Percentiles rank a stretch among this genome's conserved stretches.
These are phyloP conservation scores for Dysphania ambrosioides DNA, from an alignment of 148 eudicot species.

Conservation along the genomic window DNA sequence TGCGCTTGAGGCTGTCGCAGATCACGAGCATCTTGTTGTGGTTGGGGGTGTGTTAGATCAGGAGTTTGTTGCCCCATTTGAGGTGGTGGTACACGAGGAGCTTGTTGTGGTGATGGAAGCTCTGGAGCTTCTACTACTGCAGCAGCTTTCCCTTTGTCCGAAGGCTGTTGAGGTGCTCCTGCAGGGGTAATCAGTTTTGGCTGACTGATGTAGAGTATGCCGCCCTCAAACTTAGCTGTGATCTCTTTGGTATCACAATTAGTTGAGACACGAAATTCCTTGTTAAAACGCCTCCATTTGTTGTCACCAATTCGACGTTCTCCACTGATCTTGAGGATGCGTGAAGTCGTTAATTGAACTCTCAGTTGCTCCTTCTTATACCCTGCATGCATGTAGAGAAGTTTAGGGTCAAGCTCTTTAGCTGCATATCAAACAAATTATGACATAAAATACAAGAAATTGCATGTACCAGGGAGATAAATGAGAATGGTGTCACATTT, in stretches of 20 bases:
- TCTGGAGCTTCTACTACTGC: conserved; percentile 2
- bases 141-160: conserved; percentile 8
- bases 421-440: not conserved
- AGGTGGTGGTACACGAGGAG: not conserved
- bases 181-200: conserved; percentile 50
- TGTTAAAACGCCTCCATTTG: conserved; percentile 52
- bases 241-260: conserved; percentile 48
- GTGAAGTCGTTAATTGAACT: conserved; percentile 44
- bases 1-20: conserved; percentile 9
- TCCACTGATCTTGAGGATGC: conserved; percentile 50
- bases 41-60: not conserved
- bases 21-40: not conserved
- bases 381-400: conserved; percentile 41
- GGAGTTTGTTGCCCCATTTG: not conserved
- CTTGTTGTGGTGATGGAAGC: not conserved
- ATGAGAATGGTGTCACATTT: conserved; percentile 50
- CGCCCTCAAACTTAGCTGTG: conserved; percentile 53
- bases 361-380: conserved; percentile 50
- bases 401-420: not conserved
- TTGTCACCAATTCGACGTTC: conserved; percentile 39
- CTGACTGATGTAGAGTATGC: conserved; percentile 39
- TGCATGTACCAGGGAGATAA: conserved; percentile 53
- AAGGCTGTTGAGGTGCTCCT: not conserved
- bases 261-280: conserved; percentile 38
- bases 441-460: not conserved